A percentile compares a stretch with the other conserved stretches of the same genome.
Conservation (phyloP, 2,329 filamentous ascomycete species). For the Aureobasidium sp. region DNA sequence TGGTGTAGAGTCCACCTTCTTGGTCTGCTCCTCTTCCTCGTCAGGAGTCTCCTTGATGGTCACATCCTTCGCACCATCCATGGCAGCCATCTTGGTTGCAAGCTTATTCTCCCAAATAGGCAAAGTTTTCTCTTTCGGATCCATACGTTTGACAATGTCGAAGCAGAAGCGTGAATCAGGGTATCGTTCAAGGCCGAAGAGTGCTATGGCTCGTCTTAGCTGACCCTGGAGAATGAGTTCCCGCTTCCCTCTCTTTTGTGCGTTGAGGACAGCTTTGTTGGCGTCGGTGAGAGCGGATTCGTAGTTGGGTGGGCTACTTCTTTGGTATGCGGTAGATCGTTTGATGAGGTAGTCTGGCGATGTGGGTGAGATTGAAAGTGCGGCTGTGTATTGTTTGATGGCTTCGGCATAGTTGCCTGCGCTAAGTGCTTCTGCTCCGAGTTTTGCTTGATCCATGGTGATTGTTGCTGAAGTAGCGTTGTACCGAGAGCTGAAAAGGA, state of each 20-base stretch:
- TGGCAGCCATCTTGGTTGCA: conserved; percentile 43
- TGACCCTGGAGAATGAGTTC: conserved; percentile 75
- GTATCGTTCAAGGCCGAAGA: conserved; percentile 62
- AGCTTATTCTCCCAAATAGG: conserved; percentile 55
- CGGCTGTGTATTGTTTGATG: conserved; percentile 60
- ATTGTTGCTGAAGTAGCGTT: neutral
- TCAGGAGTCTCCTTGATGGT: conserved; percentile 49
- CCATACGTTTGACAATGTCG: conserved; percentile 47
- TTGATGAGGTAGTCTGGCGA: conserved; percentile 75
- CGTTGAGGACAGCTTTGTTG: conserved; percentile 50
- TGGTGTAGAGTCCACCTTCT: neutral
- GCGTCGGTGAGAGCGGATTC: conserved; percentile 39
- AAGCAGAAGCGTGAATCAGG: conserved; percentile 71
- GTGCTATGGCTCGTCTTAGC: conserved; percentile 67
- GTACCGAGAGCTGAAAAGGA: neutral
- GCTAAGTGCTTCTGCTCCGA: conserved; percentile 44
- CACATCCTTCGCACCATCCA: conserved; percentile 40
- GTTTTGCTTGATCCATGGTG: conserved; percentile 19
- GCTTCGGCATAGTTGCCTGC: conserved; percentile 59
- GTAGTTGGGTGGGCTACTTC: conserved; percentile 47
- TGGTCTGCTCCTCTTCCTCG: conserved; percentile 21
- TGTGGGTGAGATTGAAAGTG: conserved; percentile 53
- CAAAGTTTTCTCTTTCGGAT: conserved; percentile 46
- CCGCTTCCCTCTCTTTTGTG: conserved; percentile 66
- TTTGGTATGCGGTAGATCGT: conserved; percentile 71